A percentile compares a stretch with the other conserved stretches of the same genome.
Evolutionary conservation across 495 filamentous ascomycete species (phyloP).

Genomic region (Trichoderma asperelloides): DNA sequence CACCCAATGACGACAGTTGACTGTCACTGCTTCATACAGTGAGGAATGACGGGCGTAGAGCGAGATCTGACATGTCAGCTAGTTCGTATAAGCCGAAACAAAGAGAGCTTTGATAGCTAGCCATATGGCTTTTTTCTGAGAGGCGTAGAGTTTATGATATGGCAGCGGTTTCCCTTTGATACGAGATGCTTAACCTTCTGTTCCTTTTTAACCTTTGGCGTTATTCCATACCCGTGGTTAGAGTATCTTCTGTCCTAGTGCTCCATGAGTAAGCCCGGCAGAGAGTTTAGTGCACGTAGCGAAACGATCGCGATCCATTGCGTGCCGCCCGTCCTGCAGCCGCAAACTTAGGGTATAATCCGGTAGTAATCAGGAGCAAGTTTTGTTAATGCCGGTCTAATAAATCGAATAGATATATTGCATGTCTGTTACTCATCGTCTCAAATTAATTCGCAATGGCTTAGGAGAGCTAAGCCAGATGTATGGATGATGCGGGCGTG

Average conservation of each 20-base stretch:
- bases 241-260: neutral
- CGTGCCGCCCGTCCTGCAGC: neutral
- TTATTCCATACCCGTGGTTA: neutral
- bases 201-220: neutral
- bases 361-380: neutral
- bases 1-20: neutral
- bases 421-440: neutral
- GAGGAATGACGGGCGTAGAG: neutral
- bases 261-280: neutral
- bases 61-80: constrained; percentile 5
- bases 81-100: neutral
- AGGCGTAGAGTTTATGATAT: constrained; percentile 3
- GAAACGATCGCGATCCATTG: neutral
- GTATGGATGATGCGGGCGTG: no score
- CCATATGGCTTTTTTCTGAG: neutral
- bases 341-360: neutral
- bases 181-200: neutral
- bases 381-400: neutral
- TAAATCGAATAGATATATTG: neutral
- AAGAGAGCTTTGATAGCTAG: neutral
- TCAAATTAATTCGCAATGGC: neutral
- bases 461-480: no score
- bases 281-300: neutral
- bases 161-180: neutral
- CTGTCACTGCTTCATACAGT: neutral